Conservation (phyloP, 169 alveolate genomes). For the Theileria annulata region DNA sequence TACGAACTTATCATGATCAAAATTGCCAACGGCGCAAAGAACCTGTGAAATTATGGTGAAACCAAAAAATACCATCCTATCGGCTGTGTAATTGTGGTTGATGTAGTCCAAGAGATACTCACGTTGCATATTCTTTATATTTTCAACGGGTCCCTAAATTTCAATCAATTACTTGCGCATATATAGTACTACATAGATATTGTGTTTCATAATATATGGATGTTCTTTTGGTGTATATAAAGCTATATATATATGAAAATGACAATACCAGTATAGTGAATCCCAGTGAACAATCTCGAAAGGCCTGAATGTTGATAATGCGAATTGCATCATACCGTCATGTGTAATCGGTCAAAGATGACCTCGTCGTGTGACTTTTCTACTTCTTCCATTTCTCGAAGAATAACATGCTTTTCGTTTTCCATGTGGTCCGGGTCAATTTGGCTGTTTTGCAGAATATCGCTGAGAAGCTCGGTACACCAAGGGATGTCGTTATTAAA, state of each 20-base stretch:
- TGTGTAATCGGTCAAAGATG: conserved; percentile 88
- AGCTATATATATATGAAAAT: no score
- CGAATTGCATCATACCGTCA: conserved; percentile 53
- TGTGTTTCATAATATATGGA: no score
- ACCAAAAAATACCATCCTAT: conserved; percentile 75
- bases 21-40: conserved; percentile 89
- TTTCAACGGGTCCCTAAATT: conserved; percentile 83
- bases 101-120: conserved; percentile 87
- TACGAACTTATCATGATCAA: conserved; percentile 84
- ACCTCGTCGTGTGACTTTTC: conserved; percentile 90
- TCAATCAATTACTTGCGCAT: not conserved
- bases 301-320: conserved; percentile 72
- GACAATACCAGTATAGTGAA: conserved; percentile 78
- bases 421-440: conserved; percentile 85
- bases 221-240: not conserved
- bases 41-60: conserved; percentile 37
- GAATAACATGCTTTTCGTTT: conserved; percentile 89
- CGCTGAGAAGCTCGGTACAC: conserved; percentile 91
- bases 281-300: conserved; percentile 90
- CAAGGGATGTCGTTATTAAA: conserved; percentile 82
- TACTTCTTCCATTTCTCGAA: conserved; percentile 93
- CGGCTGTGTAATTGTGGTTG: conserved; percentile 87
- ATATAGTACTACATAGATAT: not conserved
- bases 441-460: conserved; percentile 87
- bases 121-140: conserved; percentile 83